Conservation (phyloP, 2,329 filamentous ascomycete genomes). For the Trichoderma sp. region DNA sequence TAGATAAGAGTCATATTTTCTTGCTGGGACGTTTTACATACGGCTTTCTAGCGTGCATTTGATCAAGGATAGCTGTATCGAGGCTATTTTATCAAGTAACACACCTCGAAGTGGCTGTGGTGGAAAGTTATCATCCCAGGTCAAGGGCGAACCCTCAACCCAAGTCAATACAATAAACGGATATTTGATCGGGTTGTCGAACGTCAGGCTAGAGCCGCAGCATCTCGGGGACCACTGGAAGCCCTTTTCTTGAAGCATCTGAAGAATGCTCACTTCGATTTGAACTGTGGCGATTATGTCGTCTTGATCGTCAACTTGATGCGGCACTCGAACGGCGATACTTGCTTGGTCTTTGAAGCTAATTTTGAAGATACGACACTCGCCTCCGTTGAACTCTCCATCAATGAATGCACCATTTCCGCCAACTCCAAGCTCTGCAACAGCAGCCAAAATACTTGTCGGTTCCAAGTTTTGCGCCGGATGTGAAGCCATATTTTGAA, state of each 20-base stretch:
- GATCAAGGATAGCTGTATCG: not conserved
- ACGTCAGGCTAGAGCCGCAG: not conserved
- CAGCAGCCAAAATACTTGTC: not conserved
- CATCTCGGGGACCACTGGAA: not conserved
- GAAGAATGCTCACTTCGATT: not conserved
- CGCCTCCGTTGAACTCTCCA: not conserved
- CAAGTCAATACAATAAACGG: not conserved
- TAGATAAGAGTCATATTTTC: not conserved
- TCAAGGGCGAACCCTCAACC: not conserved
- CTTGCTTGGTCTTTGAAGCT: not conserved
- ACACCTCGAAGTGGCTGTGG: not conserved
- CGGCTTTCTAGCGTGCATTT: not conserved
- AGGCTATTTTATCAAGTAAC: not conserved
- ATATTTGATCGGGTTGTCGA: not conserved
- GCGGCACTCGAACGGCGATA: not conserved
- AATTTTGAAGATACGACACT: not conserved
- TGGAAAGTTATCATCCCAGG: not conserved
- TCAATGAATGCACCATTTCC: not conserved
- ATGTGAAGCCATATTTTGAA: not conserved
- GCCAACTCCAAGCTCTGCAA: not conserved
- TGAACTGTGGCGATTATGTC: not conserved
- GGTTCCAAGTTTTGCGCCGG: not conserved
- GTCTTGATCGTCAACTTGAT: not conserved
- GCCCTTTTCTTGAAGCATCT: not conserved
- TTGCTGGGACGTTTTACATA: not conserved